Evolutionary conservation across 352 stramenopile genomes (phyloP), one percentile per base, ranked within the genome.

Genomic region (Achlya hypogyna): DNA sequence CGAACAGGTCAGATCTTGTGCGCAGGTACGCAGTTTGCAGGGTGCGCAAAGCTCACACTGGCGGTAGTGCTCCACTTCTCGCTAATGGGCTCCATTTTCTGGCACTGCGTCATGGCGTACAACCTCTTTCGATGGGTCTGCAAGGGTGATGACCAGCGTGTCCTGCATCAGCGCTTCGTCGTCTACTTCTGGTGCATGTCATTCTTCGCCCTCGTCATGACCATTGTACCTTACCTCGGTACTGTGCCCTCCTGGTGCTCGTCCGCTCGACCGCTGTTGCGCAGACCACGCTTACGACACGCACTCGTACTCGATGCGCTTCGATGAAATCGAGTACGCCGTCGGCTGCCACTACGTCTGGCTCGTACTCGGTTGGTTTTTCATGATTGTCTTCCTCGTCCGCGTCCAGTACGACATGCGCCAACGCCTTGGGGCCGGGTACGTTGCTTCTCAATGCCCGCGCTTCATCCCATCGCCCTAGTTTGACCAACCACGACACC

Each of bases 111-210:
- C 23, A 94, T 94, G 81, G 82, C 83, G 40, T 75, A 85, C 28
- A 90, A 92, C 64, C 70, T 94, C 16, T 92, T 85, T 70, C 81
- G 79, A 22, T 94, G 85, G 85, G 78, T 94, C 5, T 91, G 84
- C 63, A 75, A 87, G 62, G 85, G 85, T 10, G 81, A 91, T 53
- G 84, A 94, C 70, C 82, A 91, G 72, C 81, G 85, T 52, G 87
- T 88, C 77, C 78, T 92, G 38, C 81, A 89, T 74, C 80, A 83
- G 47, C 84, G 82, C 60, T 89, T 94, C 72, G 90, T 91, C 69
- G 89, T 75, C 72, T 92, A 92, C 65, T 82, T 91, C 42, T 51
- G 76, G 35, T 74, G 69, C 32, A 90, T 72, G 5, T 72, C 91
- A 47, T 60, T 78, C 32, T 86, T 90, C 69, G 78, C 79, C 14